Evolutionary conservation across 1,284 basidiomycete genomes (phyloP).

Genomic region (Coniferiporia sulphurascens): DNA sequence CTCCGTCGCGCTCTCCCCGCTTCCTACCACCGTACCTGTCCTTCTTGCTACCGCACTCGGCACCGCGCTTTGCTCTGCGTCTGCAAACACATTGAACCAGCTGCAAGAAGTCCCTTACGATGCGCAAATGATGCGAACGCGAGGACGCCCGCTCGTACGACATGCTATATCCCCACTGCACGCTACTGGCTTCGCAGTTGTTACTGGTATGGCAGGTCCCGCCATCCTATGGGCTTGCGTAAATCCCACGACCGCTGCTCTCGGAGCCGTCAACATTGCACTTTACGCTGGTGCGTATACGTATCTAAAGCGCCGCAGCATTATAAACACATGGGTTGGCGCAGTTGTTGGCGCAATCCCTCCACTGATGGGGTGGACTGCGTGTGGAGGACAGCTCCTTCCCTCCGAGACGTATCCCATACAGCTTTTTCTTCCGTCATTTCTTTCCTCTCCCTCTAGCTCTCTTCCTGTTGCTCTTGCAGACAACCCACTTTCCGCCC

Average conservation of each 20-base stretch:
- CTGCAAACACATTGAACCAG: slow-evolving; percentile 95
- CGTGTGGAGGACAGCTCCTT: slow-evolving; percentile 79
- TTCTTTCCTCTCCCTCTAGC: slow-evolving; percentile 31
- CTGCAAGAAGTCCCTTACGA: slow-evolving; percentile 94
- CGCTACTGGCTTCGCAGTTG: slow-evolving; percentile 74
- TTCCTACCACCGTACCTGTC: slow-evolving; percentile 77
- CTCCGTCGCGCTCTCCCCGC: slow-evolving; percentile 88
- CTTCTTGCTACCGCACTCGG: slow-evolving; percentile 86
- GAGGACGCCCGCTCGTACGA: slow-evolving; percentile 85
- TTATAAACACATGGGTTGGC: slow-evolving; percentile 95
- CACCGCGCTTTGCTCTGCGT: slow-evolving; percentile 87
- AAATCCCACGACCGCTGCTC: slow-evolving; percentile 81
- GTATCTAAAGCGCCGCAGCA: slow-evolving; percentile 84
- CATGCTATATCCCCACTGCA: slow-evolving; percentile 81
- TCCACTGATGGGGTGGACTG: slow-evolving; percentile 98
- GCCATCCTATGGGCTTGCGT: slow-evolving; percentile 79
- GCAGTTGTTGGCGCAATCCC: slow-evolving; percentile 90
- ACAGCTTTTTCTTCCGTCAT: slow-evolving; percentile 52
- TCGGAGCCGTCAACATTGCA: slow-evolving; percentile 83
- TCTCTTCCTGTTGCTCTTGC: slow-evolving; percentile 38
- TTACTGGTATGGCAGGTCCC: slow-evolving; percentile 76
- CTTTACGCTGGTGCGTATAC: slow-evolving; percentile 95
- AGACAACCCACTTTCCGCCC: slow-evolving; percentile 73
- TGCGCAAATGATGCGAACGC: slow-evolving; percentile 93
- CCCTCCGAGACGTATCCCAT: slow-evolving; percentile 58